phyloP scores from a whole-genome alignment of 139 green algal species.

The Chlamydomonas incerta region DNA sequence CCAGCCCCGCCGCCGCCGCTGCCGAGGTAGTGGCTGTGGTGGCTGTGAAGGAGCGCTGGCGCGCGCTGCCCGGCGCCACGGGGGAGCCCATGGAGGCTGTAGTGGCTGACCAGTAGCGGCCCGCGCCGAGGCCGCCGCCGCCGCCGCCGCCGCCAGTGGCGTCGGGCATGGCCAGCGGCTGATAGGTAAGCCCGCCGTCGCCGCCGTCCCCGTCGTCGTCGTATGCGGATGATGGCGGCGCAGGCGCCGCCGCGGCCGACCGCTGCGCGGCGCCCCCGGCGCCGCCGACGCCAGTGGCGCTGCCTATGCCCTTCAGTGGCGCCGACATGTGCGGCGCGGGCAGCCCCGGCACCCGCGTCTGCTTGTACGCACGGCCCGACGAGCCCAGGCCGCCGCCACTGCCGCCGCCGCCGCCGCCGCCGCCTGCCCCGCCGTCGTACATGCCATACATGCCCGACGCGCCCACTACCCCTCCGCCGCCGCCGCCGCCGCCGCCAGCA shows the following conservation, averaged over 20 bases:
- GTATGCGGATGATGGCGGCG: background rate
- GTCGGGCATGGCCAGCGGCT: background rate
- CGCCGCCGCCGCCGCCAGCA: background rate
- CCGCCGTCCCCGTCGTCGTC: no score
- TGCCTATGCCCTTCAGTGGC: background rate
- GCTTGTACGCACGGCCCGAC: slow-evolving; percentile 4
- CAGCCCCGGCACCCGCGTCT: background rate
- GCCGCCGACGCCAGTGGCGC: background rate
- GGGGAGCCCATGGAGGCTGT: background rate
- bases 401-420: background rate
- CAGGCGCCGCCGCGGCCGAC: background rate
- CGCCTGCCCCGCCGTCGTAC: background rate
- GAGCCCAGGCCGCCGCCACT: background rate
- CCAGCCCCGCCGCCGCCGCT: background rate
- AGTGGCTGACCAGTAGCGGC: background rate
- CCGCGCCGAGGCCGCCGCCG: background rate
- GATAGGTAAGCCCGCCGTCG: background rate
- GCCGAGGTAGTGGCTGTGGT: background rate
- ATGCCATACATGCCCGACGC: no score
- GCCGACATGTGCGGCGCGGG: background rate
- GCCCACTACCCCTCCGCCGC: no score
- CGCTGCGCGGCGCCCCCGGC: background rate
- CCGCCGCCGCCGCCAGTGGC: background rate
- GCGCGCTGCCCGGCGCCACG: background rate
- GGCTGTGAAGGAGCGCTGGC: slow-evolving; percentile 19